Evolutionary conservation across 1,139 yeast species (phyloP), one percentile per base, ranked within the genome.

Genomic region (Kurtzmaniella quercitrusa): DNA sequence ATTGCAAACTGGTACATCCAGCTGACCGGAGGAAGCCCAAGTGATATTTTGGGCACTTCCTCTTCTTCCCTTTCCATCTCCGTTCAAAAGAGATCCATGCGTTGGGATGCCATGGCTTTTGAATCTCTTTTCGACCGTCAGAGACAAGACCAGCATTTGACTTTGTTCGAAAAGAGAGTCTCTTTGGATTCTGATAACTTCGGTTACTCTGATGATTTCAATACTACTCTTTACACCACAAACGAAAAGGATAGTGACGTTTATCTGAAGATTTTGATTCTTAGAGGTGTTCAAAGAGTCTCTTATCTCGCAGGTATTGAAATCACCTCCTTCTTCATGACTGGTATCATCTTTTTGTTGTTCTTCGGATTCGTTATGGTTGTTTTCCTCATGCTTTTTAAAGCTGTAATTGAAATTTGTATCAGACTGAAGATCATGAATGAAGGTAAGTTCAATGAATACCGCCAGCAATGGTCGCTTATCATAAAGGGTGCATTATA

Each of bases 1-100:
- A 87, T 91, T 46, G 84, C 95, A 54, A 80, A 83, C 60, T 93
- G 98, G 98, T 93, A 93, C 65, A 82, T 93, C 45, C 96, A 91
- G 65, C 73, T 96, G n/a, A 93, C 98, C 1, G 97, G 97, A 37
- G 98, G 98, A 46, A 62, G 76, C 1, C 82, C 95, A 2, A 84
- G 96, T 2, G 84, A 85, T 45, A 78, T 88, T 38, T 63, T 89
- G 40, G 44, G 39, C 4, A n/a, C 17, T 16, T 66, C 76, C 14
- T 68, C 68, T 61, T 68, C 53, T 53, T 82, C 53, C 54, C 74
- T 76, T 55, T 82, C 96, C 2, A 78, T 91, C 43, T 84, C 95
- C 5, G 96, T 89, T 8, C 95, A 89, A 60, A 86, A 84, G 60
- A 57, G 55, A 40, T 20, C 36, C 35, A 53, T 60, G 32, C 66